Evolutionary conservation across 257 asterid genomes (phyloP), one percentile per base, ranked within the genome.

Genomic region (Catharanthus roseus): DNA sequence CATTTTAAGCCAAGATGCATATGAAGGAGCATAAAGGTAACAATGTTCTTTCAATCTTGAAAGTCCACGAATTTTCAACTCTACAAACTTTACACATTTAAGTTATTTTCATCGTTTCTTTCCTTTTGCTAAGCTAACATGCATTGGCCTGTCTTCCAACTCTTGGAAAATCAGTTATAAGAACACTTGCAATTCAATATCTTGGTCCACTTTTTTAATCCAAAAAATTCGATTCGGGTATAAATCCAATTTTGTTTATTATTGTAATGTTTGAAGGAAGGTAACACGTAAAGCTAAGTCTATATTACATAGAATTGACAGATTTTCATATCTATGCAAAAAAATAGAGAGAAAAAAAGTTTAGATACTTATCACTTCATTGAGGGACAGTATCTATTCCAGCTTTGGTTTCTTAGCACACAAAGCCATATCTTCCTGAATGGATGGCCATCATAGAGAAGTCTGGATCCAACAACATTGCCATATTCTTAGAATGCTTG

Each of bases 381-480:
- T 74, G 55, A 93, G 96, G 38, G 87, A 81, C 99, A 61, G 89
- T 67, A 29, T 93, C 96, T 86, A 89, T 85, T 69, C 89, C 96
- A 31, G 67, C 86, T 75, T 64, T 77, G 0, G 89, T 91, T 31
- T 80, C 85, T 38, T 84, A 90, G 81, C 84, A 74, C 4, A 93
- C 96, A 60, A 93, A 93, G 1, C 99, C 99, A 49, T 93, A 93
- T 60, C 97, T 97, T 54, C 58, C 81, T 81, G 49, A 96, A 95
- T 0, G 96, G 88, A 74, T 89, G 96, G 0, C 97, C 96, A 68
- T 90, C 90, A 6, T 87, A 90, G 18, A 92, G 70, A 68, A 92
- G 96, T 66, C 99, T 82, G 0, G 96, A 96, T 54, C 96, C 96
- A 0, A 89, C 90, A 64, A 91, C 85, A 29, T 77, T 80, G 12